Base-by-base conservation (phyloP, 305 asterid genomes). In the Solanum aculeatissimum region DNA sequence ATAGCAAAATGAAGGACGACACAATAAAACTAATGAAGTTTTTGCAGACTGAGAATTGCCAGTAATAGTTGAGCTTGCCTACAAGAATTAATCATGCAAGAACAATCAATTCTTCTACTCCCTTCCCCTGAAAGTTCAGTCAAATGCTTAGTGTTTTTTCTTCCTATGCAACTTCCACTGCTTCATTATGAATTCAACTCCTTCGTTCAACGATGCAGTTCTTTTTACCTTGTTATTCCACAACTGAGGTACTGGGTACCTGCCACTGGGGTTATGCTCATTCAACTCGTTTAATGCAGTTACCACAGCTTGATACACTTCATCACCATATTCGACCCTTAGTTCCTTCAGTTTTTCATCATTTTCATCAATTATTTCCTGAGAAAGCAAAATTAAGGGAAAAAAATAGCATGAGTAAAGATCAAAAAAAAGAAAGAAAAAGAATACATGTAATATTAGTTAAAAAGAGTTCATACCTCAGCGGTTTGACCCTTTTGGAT, bases 181-280 rank as follows among this genome's bases (percentile, higher is more conserved):
- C 40, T 87, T 90, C 10, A 92, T 53, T 43, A 89, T 54, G 78
- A 65, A 83, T 8, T 69, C 86, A 77, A 89, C 92, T 62, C 91
- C 94, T 81, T 94, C 98, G 2, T 75, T 86, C 43, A 93, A 71
- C 0, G 87, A 69, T n/a, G 88, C 94, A 86, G 83, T 91, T 87
- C 92, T 89, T 16, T 87, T 86, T 78, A 89, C 90, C 12, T 51
- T 86, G 53, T 63, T 18, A 84, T 94, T 91, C 98, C 98, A 94
- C 81, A 94, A 85, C 86, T 90, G 94, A 4, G 91, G 79, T 14
- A 93, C 87, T 6, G 97, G 94, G 83, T 90, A 92, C 87, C 97
- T 89, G n/a, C 96, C 97, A 70, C 99, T 92, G 21, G 97, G 94
- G 75, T 95, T 93, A 89, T 92, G 91, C 83, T 90, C 93, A 47